phyloP scores from a whole-genome alignment of 1,284 basidiomycete species.

The Vanrija sp. region DNA sequence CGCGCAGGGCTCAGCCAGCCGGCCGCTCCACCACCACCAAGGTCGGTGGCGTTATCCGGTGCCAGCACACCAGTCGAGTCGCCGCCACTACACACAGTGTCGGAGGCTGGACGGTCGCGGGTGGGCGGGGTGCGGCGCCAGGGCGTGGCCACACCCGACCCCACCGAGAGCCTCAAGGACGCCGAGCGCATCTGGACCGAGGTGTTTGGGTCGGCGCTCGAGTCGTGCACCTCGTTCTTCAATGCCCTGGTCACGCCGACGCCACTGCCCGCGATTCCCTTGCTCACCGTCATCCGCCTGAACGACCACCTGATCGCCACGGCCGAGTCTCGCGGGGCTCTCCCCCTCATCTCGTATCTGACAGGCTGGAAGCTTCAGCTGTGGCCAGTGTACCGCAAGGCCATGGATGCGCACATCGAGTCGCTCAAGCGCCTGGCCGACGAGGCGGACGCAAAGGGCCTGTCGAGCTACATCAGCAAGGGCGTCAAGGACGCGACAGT shows the following conservation, averaged over 20 bases:
- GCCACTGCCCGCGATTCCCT: conserved; percentile 64
- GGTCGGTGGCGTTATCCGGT: conserved; percentile 1
- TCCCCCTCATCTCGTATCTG: conserved; percentile 72
- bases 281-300: conserved; percentile 82
- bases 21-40: neutral
- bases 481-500: conserved; percentile 67
- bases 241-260: conserved; percentile 37
- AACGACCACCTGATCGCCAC: conserved; percentile 71
- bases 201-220: conserved; percentile 79
- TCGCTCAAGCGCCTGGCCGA: conserved; percentile 75
- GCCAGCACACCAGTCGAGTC: conserved; percentile 30
- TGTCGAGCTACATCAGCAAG: conserved; percentile 54
- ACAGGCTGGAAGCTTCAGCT: conserved; percentile 73
- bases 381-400: conserved; percentile 87
- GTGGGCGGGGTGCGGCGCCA: conserved; percentile 1
- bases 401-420: conserved; percentile 77
- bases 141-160: conserved; percentile 38
- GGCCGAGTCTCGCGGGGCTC: conserved; percentile 67
- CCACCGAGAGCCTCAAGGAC: conserved; percentile 47
- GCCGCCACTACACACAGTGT: conserved; percentile 26
- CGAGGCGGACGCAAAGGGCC: conserved; percentile 54
- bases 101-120: conserved; percentile 26
- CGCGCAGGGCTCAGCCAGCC: conserved; percentile 4
- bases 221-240: conserved; percentile 60
- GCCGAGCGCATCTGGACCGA: conserved; percentile 71